Base-by-base conservation (phyloP, 2,329 filamentous ascomycete genomes). In the Daldinia sp. region DNA sequence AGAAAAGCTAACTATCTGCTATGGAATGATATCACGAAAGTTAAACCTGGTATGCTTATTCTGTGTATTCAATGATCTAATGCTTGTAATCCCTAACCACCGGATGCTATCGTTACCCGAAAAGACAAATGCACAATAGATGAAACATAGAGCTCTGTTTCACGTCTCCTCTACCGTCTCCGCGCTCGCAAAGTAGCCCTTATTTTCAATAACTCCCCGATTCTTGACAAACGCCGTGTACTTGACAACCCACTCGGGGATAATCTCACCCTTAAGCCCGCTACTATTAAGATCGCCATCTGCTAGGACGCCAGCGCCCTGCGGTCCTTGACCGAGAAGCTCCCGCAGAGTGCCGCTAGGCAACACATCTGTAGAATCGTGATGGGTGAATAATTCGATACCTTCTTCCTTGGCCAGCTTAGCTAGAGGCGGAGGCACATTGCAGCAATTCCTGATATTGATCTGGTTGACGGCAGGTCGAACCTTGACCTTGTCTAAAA, bases 201-300 rank as follows among this genome's bases (percentile, higher is more conserved):
- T 99, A 78, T 96, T 97, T 84, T 99, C 96, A 72, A 99, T 95
- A 7, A 99, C 96, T 13, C 96, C 96, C 60, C 96, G 87, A 78
- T 98, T 92, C 79, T 92, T 92, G 44, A 98, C 93, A 65, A 98
- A 95, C 1, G 96, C 96, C 41, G 95, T 98, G 79, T 99, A 99
- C 79, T 98, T 97, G 73, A 95, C 91, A 30, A 98, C 96, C 95
- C 96, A 99, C 78, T 95, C 90, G 30, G 96, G 94, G 65, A 89
- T 87, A 55, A 98, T 86, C 72, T 97, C 90, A 4, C 93, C 94
- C 73, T 87, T 85, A 64, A 97, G 82, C 0, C 92, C 91, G 9
- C 83, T 79, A 18, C 79, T 78, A 12, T 82, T 75, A 77, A 84
- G 80, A 6, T 85, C 83, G n/a, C 81, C 77, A 39, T 88, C 88